Base-by-base conservation (phyloP, 2,329 filamentous ascomycete species). In the Sporothrix variecibatus region DNA sequence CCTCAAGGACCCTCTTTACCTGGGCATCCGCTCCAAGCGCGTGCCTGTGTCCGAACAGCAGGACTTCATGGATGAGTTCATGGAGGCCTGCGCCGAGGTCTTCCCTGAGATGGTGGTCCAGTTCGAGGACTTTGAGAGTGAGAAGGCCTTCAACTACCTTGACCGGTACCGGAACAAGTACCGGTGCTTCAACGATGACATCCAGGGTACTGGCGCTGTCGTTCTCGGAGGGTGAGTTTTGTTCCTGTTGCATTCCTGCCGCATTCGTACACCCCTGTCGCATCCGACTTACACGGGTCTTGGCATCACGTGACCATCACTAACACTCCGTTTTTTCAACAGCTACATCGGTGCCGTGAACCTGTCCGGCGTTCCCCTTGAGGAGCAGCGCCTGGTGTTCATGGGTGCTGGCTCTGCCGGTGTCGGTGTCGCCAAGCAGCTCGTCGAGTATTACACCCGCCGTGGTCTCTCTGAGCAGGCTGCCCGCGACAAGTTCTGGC, bases 171-270 rank as follows among this genome's bases (percentile, higher is more conserved):
- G 94, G 78, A 87, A 95, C 81, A 89, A 87, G 77, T 95, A 97
- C 87, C 95, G 93, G 83, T 97, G 94, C 88, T 99, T 99, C 90
- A 98, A 98, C 83, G 96, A 98, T 81, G 95, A 99, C 81, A 96
- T 99, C 81, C 95, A 98, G 86, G 95, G 95, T 78, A 98, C 96
- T 78, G 96, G 96, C 79, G 94, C 95, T 76, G 96, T 99, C 80
- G 94, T 98, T 76, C 89, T 98, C 73, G 95, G 89, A 77, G 95
- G 95, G 87, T 90, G 83, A 82, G 87, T 81, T 34, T 72, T 64
- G 4, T 43, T 69, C 43, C 12, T 20, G 43, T 20, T 15, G 15
- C 15, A 20, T 49, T 49, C 43, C 15, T 49, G 43, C 12, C 12
- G 20, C 3, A 23, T 65, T 9, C 43, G 15, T 20, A 17, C 1